Base-by-base conservation (phyloP, 2,329 filamentous ascomycete species). In the Incumbomyces delicatus region DNA sequence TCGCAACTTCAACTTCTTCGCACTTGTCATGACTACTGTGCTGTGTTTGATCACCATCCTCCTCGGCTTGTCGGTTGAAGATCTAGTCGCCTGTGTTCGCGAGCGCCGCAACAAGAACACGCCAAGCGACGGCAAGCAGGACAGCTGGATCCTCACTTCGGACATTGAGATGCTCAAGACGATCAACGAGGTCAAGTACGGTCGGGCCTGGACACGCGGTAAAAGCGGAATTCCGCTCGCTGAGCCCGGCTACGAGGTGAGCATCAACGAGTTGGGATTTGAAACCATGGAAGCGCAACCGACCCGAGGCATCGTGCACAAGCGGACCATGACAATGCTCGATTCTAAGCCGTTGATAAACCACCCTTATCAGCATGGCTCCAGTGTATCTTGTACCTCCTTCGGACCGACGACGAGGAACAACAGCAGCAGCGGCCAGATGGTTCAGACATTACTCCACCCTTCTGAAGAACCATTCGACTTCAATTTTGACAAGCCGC, bases 1-100 rank as follows among this genome's bases (percentile, higher is more conserved):
- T 18, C 42, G 42, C 12, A 45, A 37, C 34, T 45, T 45, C 42
- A 38, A 38, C 18, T 45, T 45, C 42, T 45, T 45, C 27, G 34
- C 42, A 3, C 42, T 45, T 8, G n/a, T 36, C 8, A 13, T 45
- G 16, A 45, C 33, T 3, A 27, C 38, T 2, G 27, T 38, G 3
- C 17, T 45, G 10, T 45, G 42, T 17, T 10, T 20, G 6, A 18
- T 18, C 33, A 37, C 37, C 12, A 45, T 38, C 22, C 12, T 45
- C 33, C 20, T 45, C 16, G 42, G 42, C 16, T 33, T 45, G 10
- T 29, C 27, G 17, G 38, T 45, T 8, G 42, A 45, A 22, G 42
- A 45, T 13, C 11, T 45, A 10, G 30, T 38, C 27, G 42, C 32
- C 33, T 38, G 33, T 27, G 14, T 37, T 5, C 42, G 42, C 22